Percentiles rank a stretch among this genome's conserved stretches.
Evolutionary conservation across 2,329 filamentous ascomycete genomes (phyloP).

Genomic region (Madurella fahalii): DNA sequence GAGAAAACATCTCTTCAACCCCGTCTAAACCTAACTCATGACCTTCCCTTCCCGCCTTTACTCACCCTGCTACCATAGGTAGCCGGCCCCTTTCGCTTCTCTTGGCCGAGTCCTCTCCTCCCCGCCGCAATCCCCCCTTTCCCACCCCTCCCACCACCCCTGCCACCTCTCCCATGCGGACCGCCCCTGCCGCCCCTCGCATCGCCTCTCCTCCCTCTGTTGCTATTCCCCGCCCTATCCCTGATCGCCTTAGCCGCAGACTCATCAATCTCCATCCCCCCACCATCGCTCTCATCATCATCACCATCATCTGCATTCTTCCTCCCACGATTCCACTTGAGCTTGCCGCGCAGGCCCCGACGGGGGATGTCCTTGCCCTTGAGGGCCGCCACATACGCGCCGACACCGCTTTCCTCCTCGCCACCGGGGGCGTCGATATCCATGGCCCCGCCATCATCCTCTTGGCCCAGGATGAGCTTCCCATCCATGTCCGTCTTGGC

Average conservation of each 20-base stretch:
- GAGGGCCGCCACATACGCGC: slow-evolving; percentile 66
- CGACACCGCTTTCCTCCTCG: slow-evolving; percentile 52
- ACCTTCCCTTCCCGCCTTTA: slow-evolving; percentile 24
- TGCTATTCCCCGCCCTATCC: slow-evolving; percentile 29
- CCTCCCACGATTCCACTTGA: slow-evolving; percentile 57
- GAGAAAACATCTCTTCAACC: too few species aligned
- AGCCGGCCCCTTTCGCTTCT: slow-evolving; percentile 26
- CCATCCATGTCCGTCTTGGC: slow-evolving; percentile 72
- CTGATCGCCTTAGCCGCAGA: slow-evolving; percentile 46
- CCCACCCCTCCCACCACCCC: slow-evolving; percentile 20
- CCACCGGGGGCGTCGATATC: slow-evolving; percentile 50
- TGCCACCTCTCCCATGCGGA: slow-evolving; percentile 1
- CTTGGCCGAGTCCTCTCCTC: slow-evolving; percentile 32
- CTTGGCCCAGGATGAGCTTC: slow-evolving; percentile 69
- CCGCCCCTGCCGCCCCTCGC: slow-evolving; percentile 7
- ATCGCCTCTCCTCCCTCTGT: slow-evolving; percentile 3
- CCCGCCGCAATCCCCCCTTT: slow-evolving; percentile 30
- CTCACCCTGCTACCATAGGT: slow-evolving; percentile 26
- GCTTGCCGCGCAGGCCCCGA: slow-evolving; percentile 61
- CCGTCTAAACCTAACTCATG: neutral
- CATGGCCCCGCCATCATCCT: slow-evolving; percentile 54
- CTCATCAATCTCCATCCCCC: slow-evolving; percentile 41
- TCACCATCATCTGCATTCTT: slow-evolving; percentile 51
- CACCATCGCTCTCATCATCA: slow-evolving; percentile 45
- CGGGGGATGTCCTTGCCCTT: slow-evolving; percentile 62